These are phyloP conservation scores for Candida parachauliodes DNA, from an alignment of 805 yeast genomes.

Conservation along the genomic window DNA sequence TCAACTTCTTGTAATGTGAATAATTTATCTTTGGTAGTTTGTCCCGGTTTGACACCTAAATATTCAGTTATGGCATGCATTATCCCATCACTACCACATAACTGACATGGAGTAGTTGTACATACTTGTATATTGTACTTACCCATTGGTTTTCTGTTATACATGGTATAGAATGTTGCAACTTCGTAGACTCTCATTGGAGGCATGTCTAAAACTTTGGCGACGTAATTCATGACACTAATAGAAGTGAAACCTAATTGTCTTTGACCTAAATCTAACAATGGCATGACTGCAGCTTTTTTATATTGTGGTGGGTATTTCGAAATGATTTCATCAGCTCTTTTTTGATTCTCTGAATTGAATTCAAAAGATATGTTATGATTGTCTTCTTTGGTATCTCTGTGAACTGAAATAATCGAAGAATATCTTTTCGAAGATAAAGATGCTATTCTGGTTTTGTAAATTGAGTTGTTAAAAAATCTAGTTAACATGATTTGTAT, in stretches of 20 bases:
- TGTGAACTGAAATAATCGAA: slow-evolving; percentile 58
- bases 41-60: slow-evolving; percentile 67
- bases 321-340: slow-evolving; percentile 71
- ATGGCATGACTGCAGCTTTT: slow-evolving; percentile 85
- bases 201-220: slow-evolving; percentile 79
- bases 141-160: slow-evolving; percentile 82
- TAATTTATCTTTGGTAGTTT: slow-evolving; percentile 69
- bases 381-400: slow-evolving; percentile 68
- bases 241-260: slow-evolving; percentile 84
- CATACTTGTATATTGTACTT: slow-evolving; percentile 80
- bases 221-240: slow-evolving; percentile 86
- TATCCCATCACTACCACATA: slow-evolving; percentile 77
- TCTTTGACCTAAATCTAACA: slow-evolving; percentile 82
- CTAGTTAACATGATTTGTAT: slow-evolving; percentile 10
- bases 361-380: slow-evolving; percentile 70
- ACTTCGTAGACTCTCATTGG: slow-evolving; percentile 94
- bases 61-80: slow-evolving; percentile 64
- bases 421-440: slow-evolving; percentile 27
- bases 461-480: slow-evolving; percentile 2
- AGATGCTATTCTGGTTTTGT: neutral
- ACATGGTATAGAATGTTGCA: slow-evolving; percentile 91
- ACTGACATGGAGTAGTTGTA: slow-evolving; percentile 87
- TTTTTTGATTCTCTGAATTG: slow-evolving; percentile 54
- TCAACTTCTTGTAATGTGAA: slow-evolving; percentile 86
- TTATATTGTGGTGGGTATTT: slow-evolving; percentile 85